These are phyloP conservation scores for Cordyceps pruinosa DNA, from an alignment of 2,329 filamentous ascomycete genomes.

Conservation along the genomic window DNA sequence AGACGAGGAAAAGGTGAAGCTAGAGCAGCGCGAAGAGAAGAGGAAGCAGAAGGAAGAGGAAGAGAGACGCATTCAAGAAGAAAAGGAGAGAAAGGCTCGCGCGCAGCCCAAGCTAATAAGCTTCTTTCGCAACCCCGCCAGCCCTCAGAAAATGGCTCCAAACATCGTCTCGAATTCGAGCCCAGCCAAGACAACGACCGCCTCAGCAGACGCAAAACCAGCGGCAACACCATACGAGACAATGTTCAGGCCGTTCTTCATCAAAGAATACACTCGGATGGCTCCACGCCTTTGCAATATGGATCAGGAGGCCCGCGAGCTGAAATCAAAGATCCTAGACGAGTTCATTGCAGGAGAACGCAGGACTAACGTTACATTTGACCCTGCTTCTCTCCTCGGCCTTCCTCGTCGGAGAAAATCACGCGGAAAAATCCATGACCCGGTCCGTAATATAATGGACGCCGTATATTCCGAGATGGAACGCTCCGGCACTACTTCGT, in stretches of 20 bases:
- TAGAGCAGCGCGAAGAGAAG: slow-evolving; percentile 39
- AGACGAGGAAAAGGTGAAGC: slow-evolving; percentile 33
- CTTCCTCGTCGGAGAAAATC: slow-evolving; percentile 27
- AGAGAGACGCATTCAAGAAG: slow-evolving; percentile 30
- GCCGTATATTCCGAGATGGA: slow-evolving; percentile 43
- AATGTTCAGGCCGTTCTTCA: slow-evolving; percentile 73
- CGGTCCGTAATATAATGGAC: slow-evolving; percentile 56
- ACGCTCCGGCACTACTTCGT: slow-evolving; percentile 28
- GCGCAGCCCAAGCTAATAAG: slow-evolving; percentile 40
- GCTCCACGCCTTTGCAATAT: slow-evolving; percentile 53
- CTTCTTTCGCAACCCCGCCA: slow-evolving; percentile 40
- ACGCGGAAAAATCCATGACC: slow-evolving; percentile 42
- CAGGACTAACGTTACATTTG: slow-evolving; percentile 35
- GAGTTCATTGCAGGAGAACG: slow-evolving; percentile 43
- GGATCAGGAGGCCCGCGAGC: slow-evolving; percentile 49
- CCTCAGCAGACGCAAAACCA: slow-evolving; percentile 8
- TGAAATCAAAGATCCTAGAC: slow-evolving; percentile 46
- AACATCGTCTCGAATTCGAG: slow-evolving; percentile 22
- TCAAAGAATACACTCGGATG: slow-evolving; percentile 66
- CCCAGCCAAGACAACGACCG: slow-evolving; percentile 22
- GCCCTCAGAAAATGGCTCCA: slow-evolving; percentile 35
- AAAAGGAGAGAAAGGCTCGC: slow-evolving; percentile 44
- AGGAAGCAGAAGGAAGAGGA: slow-evolving; percentile 46
- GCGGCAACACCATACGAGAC: slow-evolving; percentile 53
- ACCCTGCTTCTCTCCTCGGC: slow-evolving; percentile 40